A percentile compares a stretch with the other conserved stretches of the same genome.
These are phyloP conservation scores for Leucosporidium scottii DNA, from an alignment of 768 basidiomycete genomes.

Conservation along the genomic window DNA sequence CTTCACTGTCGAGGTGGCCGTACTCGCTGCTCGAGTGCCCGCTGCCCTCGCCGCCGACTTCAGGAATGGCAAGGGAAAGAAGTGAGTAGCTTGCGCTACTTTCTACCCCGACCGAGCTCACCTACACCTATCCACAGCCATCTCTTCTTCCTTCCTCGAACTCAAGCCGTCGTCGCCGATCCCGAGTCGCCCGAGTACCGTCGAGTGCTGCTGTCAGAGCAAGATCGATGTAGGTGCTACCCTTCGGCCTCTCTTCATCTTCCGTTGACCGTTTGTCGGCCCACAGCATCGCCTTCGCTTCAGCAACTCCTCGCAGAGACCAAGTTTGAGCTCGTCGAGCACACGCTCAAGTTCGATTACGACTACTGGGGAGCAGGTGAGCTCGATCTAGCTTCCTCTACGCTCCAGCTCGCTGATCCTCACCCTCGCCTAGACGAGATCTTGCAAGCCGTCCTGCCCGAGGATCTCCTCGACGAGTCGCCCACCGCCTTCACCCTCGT, in stretches of 20 bases:
- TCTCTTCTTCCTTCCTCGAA: conserved; percentile 22
- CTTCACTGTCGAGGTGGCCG: conserved; percentile 9
- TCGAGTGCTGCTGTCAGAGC: conserved; percentile 17
- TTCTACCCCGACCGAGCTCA: background rate
- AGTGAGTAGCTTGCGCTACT: conserved; percentile 9
- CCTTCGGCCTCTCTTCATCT: too few species aligned
- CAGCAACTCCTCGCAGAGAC: too few species aligned
- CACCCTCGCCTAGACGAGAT: conserved; percentile 60
- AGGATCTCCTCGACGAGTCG: conserved; percentile 64
- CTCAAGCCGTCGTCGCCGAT: conserved; percentile 21
- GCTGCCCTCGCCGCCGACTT: conserved; percentile 17
- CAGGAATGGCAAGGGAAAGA: conserved; percentile 23
- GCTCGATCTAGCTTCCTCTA: background rate
- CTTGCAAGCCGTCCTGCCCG: conserved; percentile 70
- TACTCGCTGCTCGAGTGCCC: conserved; percentile 32
- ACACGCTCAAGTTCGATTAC: conserved; percentile 65
- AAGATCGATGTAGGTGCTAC: too few species aligned
- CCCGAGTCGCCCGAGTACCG: conserved; percentile 12
- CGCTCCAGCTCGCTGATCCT: background rate
- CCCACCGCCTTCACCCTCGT: conserved; percentile 81
- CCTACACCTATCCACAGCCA: conserved; percentile 1
- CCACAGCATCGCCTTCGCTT: too few species aligned
- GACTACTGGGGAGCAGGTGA: conserved; percentile 81
- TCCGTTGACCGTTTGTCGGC: too few species aligned
- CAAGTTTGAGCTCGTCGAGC: conserved; percentile 41